Evolutionary conservation across 352 stramenopile species (phyloP).

Genomic region (Halophytophthora batemanensis): DNA sequence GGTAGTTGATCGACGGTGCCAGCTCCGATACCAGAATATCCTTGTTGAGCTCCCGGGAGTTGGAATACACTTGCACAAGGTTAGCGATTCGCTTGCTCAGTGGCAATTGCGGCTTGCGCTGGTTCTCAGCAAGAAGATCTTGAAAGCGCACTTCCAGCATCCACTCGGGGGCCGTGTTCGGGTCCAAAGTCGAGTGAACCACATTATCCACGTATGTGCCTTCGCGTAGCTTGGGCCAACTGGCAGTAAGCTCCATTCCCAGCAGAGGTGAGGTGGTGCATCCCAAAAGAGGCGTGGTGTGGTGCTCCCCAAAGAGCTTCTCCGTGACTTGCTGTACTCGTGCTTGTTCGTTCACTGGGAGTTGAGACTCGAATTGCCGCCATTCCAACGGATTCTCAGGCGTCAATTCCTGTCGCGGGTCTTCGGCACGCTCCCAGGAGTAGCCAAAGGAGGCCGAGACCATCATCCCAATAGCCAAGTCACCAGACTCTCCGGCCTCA

Average conservation of each 20-base stretch:
- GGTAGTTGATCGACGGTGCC: slow-evolving; percentile 40
- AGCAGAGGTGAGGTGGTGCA: slow-evolving; percentile 38
- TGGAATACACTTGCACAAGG: slow-evolving; percentile 72
- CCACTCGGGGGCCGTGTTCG: slow-evolving; percentile 61
- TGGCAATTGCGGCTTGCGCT: slow-evolving; percentile 52
- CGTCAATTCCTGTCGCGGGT: slow-evolving; percentile 33
- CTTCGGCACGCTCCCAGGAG: slow-evolving; percentile 41
- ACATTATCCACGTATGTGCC: slow-evolving; percentile 83
- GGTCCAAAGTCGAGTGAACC: slow-evolving; percentile 76
- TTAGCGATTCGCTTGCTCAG: slow-evolving; percentile 67
- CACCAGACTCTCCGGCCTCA: slow-evolving; percentile 27
- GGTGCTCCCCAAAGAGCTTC: slow-evolving; percentile 34
- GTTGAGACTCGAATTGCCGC: slow-evolving; percentile 24
- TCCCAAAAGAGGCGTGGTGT: slow-evolving; percentile 31
- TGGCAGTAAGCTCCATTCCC: slow-evolving; percentile 53
- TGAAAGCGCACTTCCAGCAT: slow-evolving; percentile 51
- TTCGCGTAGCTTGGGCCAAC: slow-evolving; percentile 73
- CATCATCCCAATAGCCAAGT: slow-evolving; percentile 50
- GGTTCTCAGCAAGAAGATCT: slow-evolving; percentile 34
- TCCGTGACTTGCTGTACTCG: slow-evolving; percentile 24
- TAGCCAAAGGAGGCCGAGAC: slow-evolving; percentile 73
- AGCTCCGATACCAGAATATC: slow-evolving; percentile 75
- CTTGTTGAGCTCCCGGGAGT: slow-evolving; percentile 60
- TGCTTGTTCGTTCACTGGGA: slow-evolving; percentile 8
- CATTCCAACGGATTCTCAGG: slow-evolving; percentile 19